Conservation (phyloP, 2,329 filamentous ascomycete genomes). For the Aspergillus bombycis region DNA sequence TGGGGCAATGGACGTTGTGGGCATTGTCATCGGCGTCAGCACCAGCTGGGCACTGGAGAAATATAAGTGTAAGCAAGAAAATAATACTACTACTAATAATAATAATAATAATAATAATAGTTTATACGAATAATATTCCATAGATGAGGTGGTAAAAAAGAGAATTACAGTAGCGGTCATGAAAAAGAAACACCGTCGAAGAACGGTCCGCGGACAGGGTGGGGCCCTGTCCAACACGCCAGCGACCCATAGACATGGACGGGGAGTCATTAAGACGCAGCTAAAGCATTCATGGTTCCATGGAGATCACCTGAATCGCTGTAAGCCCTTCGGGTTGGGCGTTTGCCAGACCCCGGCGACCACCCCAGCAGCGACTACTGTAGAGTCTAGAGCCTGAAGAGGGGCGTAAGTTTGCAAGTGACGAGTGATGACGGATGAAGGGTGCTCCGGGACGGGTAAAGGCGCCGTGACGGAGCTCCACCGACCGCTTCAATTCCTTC, state of each 20-base stretch:
- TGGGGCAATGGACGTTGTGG: slow-evolving; percentile 4
- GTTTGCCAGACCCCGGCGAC: slow-evolving; percentile 20
- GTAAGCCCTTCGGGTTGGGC: slow-evolving; percentile 25
- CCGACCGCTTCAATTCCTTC: slow-evolving; percentile 24
- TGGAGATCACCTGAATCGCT: slow-evolving; percentile 37
- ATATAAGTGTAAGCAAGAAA: not conserved
- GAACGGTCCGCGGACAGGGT: slow-evolving; percentile 24
- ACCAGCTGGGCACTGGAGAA: slow-evolving; percentile 4
- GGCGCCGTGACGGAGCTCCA: slow-evolving; percentile 30
- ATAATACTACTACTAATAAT: slow-evolving; percentile 1
- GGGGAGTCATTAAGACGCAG: slow-evolving; percentile 33
- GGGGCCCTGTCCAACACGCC: slow-evolving; percentile 29
- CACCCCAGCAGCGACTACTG: slow-evolving; percentile 16
- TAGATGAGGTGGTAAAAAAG: not conserved
- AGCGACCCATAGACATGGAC: slow-evolving; percentile 43
- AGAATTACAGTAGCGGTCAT: slow-evolving; percentile 18
- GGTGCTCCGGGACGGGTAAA: slow-evolving; percentile 32
- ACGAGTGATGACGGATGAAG: slow-evolving; percentile 25
- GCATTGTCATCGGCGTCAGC: slow-evolving; percentile 2
- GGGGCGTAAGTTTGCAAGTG: slow-evolving; percentile 21
- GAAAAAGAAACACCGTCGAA: slow-evolving; percentile 18
- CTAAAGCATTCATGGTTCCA: slow-evolving; percentile 31
- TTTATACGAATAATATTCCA: slow-evolving; percentile 5
- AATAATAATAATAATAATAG: slow-evolving; percentile 4
- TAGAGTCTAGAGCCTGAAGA: slow-evolving; percentile 25